Conservation (phyloP, 1,284 basidiomycete genomes). For the Cutaneotrichosporon cavernicola region DNA sequence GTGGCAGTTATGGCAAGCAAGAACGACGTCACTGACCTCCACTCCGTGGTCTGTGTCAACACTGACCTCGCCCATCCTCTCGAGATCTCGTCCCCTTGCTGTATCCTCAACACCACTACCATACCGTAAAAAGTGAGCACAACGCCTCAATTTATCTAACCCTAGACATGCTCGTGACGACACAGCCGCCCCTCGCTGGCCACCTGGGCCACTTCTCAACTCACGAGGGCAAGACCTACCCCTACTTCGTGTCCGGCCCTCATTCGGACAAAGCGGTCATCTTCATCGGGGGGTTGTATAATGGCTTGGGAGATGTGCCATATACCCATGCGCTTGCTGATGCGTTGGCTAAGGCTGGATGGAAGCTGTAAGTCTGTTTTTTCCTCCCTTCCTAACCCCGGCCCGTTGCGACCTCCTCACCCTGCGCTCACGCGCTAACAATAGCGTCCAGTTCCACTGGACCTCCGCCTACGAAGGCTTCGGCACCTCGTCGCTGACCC, state of each 20-base stretch:
- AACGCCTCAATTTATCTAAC: neutral
- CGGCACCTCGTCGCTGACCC: slow-evolving; percentile 40
- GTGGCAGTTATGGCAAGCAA: too few species aligned
- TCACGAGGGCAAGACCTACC: slow-evolving; percentile 25
- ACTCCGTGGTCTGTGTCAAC: too few species aligned
- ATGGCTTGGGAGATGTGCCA: slow-evolving; percentile 44
- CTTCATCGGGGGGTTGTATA: slow-evolving; percentile 51
- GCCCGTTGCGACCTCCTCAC: too few species aligned
- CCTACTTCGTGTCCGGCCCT: slow-evolving; percentile 44
- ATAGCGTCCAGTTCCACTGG: slow-evolving; percentile 51
- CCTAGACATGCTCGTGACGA: neutral
- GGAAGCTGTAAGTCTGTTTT: slow-evolving; percentile 46
- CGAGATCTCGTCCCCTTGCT: too few species aligned
- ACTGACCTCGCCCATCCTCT: too few species aligned
- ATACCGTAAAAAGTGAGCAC: neutral
- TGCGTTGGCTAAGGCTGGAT: slow-evolving; percentile 36
- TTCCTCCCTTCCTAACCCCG: neutral
- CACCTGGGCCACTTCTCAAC: slow-evolving; percentile 8
- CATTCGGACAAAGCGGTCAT: slow-evolving; percentile 35
- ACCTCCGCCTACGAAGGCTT: slow-evolving; percentile 46
- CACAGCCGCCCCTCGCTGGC: slow-evolving; percentile 11
- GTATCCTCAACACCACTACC: neutral
- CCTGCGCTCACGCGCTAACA: neutral
- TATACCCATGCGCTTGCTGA: slow-evolving; percentile 37
- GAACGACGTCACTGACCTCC: too few species aligned